These are phyloP conservation scores for Kwoniella bestiolae DNA, from an alignment of 768 basidiomycete genomes.

Conservation along the genomic window DNA sequence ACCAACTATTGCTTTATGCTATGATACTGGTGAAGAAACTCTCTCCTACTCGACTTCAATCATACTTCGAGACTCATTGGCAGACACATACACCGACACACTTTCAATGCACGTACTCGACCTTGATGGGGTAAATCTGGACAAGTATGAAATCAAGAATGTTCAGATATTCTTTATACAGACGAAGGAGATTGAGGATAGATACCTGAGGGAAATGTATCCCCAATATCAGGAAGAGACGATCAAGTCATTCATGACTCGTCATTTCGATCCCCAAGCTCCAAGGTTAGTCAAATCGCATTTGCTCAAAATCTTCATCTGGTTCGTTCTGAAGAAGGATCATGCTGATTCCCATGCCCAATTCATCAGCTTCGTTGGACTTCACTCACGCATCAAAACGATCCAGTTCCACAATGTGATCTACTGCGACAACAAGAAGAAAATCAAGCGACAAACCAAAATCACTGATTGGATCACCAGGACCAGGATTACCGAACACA, in stretches of 20 bases:
- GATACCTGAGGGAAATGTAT: not conserved
- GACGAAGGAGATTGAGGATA: not conserved
- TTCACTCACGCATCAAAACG: not conserved
- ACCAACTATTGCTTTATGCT: not conserved
- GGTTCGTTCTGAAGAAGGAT: not conserved
- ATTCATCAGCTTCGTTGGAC: not conserved
- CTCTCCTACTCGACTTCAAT: too few relatives aligned
- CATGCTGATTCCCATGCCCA: not conserved
- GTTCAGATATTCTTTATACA: not conserved
- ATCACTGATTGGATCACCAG: not conserved
- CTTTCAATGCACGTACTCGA: not conserved
- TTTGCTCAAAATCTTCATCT: not conserved
- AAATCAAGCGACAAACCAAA: not conserved
- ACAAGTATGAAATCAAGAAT: not conserved
- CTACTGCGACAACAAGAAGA: not conserved
- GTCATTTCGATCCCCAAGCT: not conserved
- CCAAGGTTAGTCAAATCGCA: not conserved
- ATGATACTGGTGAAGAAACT: not conserved
- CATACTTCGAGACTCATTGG: not conserved
- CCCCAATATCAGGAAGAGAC: not conserved
- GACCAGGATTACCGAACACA: not conserved
- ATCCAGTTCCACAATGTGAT: not conserved
- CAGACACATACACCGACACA: not conserved
- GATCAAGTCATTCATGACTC: not conserved
- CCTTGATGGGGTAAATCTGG: not conserved